A percentile compares a stretch with the other conserved stretches of the same genome.
Conservation (phyloP, 768 basidiomycete genomes). For the Tylopilus balloui region DNA sequence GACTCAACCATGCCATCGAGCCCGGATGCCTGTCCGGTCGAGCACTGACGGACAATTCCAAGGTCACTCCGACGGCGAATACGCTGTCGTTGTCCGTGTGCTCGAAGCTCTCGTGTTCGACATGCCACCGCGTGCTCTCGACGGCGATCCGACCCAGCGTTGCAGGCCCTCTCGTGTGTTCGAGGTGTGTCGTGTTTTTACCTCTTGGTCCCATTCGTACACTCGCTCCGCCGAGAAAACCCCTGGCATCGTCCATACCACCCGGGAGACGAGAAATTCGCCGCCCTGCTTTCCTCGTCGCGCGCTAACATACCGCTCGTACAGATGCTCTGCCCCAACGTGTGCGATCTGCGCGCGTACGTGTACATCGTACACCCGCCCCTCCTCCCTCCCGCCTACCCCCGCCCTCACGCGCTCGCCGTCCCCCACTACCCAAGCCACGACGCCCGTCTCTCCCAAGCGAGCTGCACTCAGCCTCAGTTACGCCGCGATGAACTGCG, state of each 20-base stretch:
- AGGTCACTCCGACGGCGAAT: slow-evolving; percentile 3
- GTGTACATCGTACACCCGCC: slow-evolving; percentile 32
- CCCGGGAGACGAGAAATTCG: neutral
- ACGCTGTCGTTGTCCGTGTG: neutral
- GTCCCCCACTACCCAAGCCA: slow-evolving; percentile 17
- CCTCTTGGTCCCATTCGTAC: neutral
- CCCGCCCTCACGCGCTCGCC: slow-evolving; percentile 35
- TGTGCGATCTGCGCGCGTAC: slow-evolving; percentile 37
- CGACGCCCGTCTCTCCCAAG: slow-evolving; percentile 23
- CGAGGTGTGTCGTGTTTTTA: slow-evolving; percentile 17
- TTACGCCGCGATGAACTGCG: slow-evolving; percentile 22
- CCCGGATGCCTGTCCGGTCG: slow-evolving; percentile 13
- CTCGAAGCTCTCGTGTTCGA: slow-evolving; percentile 25
- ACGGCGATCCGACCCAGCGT: slow-evolving; percentile 15
- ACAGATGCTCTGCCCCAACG: slow-evolving; percentile 32
- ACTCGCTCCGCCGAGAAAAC: neutral
- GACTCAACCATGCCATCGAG: slow-evolving; percentile 18
- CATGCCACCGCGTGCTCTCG: slow-evolving; percentile 29
- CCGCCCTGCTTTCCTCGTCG: neutral
- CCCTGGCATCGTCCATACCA: neutral
- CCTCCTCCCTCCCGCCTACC: slow-evolving; percentile 34
- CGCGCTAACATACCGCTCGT: slow-evolving; percentile 4
- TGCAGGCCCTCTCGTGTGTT: slow-evolving; percentile 11
- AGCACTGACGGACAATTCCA: slow-evolving; percentile 20
- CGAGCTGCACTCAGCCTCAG: slow-evolving; percentile 26